Percentiles rank a stretch among this genome's conserved stretches.
phyloP scores from a whole-genome alignment of 352 stramenopile species.

The Pythium folliculosum region DNA sequence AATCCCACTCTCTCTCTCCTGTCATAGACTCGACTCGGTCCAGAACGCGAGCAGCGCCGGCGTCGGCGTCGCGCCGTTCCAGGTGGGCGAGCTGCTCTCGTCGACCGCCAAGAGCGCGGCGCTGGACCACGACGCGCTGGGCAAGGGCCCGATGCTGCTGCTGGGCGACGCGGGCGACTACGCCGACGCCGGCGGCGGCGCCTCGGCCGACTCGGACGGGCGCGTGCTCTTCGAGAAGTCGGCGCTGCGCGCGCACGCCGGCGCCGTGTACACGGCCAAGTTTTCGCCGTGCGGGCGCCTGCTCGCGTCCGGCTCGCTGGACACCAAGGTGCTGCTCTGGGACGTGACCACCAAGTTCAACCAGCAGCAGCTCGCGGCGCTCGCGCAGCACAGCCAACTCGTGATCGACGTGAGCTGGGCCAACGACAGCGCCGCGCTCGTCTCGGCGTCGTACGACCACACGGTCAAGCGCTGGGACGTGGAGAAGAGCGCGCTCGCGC shows the following conservation, averaged over 20 bases:
- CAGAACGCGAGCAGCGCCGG: slow-evolving; percentile 35
- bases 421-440: slow-evolving; percentile 68
- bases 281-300: slow-evolving; percentile 84
- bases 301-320: slow-evolving; percentile 75
- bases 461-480: slow-evolving; percentile 89
- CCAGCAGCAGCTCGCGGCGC: slow-evolving; percentile 77
- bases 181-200: slow-evolving; percentile 65
- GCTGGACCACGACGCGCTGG: slow-evolving; percentile 39
- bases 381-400: slow-evolving; percentile 76
- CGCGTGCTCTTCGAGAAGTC: slow-evolving; percentile 84
- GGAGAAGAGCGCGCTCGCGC: slow-evolving; percentile 66
- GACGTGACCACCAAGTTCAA: slow-evolving; percentile 90
- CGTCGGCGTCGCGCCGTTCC: slow-evolving; percentile 52
- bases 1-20: neutral
- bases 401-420: slow-evolving; percentile 88
- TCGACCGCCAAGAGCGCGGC: slow-evolving; percentile 33
- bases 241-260: slow-evolving; percentile 69
- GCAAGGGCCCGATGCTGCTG: slow-evolving; percentile 36
- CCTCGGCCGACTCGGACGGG: too few relatives aligned
- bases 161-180: slow-evolving; percentile 41
- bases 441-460: slow-evolving; percentile 86
- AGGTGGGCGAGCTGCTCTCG: slow-evolving; percentile 67
- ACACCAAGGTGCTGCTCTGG: slow-evolving; percentile 84
- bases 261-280: slow-evolving; percentile 86
- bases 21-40: slow-evolving; percentile 65